Conservation (phyloP, 345 rosid species). For the Populus tremula region DNA sequence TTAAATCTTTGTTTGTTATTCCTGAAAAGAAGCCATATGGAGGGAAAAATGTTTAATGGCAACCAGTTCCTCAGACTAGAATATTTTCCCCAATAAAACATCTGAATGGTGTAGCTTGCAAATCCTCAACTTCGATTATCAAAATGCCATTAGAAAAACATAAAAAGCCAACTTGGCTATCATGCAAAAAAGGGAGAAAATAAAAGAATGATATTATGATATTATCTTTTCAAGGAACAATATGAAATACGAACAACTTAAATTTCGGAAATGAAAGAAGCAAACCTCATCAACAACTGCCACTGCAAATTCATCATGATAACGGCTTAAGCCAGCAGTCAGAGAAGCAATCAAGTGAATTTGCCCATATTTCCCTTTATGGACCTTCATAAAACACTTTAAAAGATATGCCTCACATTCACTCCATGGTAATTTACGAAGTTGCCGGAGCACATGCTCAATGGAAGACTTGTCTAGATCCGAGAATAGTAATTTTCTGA, state of each 20-base stretch:
- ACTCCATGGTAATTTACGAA: slow-evolving; percentile 92
- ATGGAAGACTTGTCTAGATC: slow-evolving; percentile 94
- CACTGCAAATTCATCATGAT: slow-evolving; percentile 97
- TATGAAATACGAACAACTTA: neutral
- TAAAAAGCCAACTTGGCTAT: neutral
- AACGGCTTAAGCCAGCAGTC: slow-evolving; percentile 93
- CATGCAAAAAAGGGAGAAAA: neutral
- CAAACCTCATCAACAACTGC: slow-evolving; percentile 99
- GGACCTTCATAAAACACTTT: slow-evolving; percentile 97
- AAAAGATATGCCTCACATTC: slow-evolving; percentile 89
- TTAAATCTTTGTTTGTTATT: neutral
- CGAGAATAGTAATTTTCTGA: slow-evolving; percentile 81
- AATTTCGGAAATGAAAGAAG: slow-evolving; percentile 9
- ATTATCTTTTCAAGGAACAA: neutral
- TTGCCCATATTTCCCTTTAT: slow-evolving; percentile 94
- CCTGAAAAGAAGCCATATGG: neutral
- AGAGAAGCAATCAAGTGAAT: slow-evolving; percentile 97
- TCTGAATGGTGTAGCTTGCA: neutral
- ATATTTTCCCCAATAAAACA: neutral
- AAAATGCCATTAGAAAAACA: neutral
- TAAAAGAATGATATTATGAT: neutral
- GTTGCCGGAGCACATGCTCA: slow-evolving; percentile 92
- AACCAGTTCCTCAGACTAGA: neutral
- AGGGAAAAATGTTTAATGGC: neutral
- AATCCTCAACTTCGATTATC: neutral